phyloP scores from a whole-genome alignment of 257 asterid species.

The Eucommia ulmoides region DNA sequence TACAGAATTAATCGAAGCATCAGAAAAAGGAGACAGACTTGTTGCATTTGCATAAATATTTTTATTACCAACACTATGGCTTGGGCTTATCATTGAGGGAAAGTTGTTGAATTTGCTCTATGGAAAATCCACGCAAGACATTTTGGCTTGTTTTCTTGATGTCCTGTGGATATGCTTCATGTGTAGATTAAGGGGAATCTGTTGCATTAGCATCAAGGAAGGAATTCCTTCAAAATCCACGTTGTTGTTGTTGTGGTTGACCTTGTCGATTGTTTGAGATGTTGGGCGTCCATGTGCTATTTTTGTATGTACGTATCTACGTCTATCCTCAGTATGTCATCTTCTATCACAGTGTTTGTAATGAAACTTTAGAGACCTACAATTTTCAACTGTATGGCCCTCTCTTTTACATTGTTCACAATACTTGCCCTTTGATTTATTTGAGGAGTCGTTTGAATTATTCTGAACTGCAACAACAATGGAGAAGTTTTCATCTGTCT shows the following conservation, averaged over 20 bases:
- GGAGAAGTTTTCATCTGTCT: neutral
- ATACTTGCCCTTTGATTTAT: neutral
- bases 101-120: neutral
- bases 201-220: constrained; percentile 2
- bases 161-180: neutral
- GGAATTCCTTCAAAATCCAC: neutral
- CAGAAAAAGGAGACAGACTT: neutral
- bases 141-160: neutral
- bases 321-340: neutral
- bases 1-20: neutral
- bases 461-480: neutral
- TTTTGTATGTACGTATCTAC: constrained; percentile 1
- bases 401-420: neutral
- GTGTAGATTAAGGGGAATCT: neutral
- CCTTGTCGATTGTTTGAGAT: neutral
- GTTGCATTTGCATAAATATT: constrained; percentile 1
- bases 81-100: constrained; percentile 2
- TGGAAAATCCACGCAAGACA: neutral
- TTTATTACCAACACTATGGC: neutral
- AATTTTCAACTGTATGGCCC: neutral
- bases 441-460: neutral
- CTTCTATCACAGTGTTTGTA: neutral
- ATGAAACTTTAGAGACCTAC: neutral
- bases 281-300: neutral
- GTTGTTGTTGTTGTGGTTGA: constrained; percentile 1